phyloP scores from a whole-genome alignment of 305 asterid genomes.

The Coffea humblotiana region DNA sequence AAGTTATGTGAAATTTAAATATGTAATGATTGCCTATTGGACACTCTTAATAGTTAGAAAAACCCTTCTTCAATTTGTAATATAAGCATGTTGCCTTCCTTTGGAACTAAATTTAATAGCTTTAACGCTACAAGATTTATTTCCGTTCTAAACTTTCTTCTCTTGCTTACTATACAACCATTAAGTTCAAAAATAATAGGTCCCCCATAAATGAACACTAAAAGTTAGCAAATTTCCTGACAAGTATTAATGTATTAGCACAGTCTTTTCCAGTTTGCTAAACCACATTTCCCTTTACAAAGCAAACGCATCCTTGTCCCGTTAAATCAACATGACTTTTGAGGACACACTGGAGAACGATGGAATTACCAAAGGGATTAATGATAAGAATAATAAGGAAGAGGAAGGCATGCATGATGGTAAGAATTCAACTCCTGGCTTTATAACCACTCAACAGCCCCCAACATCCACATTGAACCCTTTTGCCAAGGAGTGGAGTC shows the following conservation, averaged over 20 bases:
- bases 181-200: background rate
- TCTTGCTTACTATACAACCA: background rate
- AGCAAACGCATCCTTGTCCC: background rate
- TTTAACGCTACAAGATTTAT: background rate
- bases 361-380: no score
- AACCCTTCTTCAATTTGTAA: no score
- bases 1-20: no score
- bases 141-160: background rate
- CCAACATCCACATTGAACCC: background rate
- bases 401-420: background rate
- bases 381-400: background rate
- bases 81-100: background rate
- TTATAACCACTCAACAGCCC: background rate
- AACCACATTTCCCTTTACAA: background rate
- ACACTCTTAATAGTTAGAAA: no score
- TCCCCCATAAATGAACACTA: background rate
- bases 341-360: background rate
- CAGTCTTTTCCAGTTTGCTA: background rate
- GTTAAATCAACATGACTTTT: background rate
- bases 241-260: background rate
- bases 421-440: background rate
- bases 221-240: background rate
- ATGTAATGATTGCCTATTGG: no score
- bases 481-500: background rate
- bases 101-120: background rate